A percentile compares a stretch with the other conserved stretches of the same genome.
These are phyloP conservation scores for Wickerhamomyces mucosus DNA, from an alignment of 805 yeast species.

Conservation along the genomic window DNA sequence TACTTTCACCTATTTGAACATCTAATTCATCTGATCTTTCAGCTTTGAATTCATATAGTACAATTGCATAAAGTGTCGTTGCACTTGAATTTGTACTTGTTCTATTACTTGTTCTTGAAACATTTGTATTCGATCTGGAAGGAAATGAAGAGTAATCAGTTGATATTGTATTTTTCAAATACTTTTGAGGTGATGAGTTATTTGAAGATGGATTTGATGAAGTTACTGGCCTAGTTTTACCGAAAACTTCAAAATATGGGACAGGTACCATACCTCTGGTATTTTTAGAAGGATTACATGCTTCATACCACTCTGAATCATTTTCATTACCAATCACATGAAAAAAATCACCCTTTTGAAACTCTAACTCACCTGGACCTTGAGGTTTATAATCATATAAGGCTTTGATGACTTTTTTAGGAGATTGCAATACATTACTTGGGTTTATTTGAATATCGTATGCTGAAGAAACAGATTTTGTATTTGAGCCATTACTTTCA, in stretches of 20 bases:
- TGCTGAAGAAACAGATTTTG: constrained; percentile 14
- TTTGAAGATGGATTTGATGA: constrained; percentile 2
- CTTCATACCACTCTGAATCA: constrained; percentile 71
- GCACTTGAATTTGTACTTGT: constrained; percentile 4
- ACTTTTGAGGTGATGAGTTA: constrained; percentile 4
- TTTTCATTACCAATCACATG: constrained; percentile 60
- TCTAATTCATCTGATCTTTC: constrained; percentile 72
- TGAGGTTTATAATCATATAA: constrained; percentile 68
- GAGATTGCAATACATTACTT: constrained; percentile 34
- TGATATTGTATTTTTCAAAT: constrained; percentile 1
- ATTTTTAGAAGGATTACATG: constrained; percentile 75
- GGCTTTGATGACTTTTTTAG: constrained; percentile 80
- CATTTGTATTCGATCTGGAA: not conserved
- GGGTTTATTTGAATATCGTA: constrained; percentile 16
- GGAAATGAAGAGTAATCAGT: constrained; percentile 1
- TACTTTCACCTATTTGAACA: constrained; percentile 76
- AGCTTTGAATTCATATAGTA: constrained; percentile 79
- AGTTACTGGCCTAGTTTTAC: constrained; percentile 34
- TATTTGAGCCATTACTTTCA: constrained; percentile 7
- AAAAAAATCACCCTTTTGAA: constrained; percentile 79
- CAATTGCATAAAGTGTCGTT: constrained; percentile 66
- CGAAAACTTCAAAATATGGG: constrained; percentile 71
- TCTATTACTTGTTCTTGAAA: not conserved
- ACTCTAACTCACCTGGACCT: constrained; percentile 72
- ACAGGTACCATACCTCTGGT: constrained; percentile 82